A percentile compares a stretch with the other conserved stretches of the same genome.
Conservation (phyloP, 2,329 filamentous ascomycete genomes). For the Amauroascus niger region DNA sequence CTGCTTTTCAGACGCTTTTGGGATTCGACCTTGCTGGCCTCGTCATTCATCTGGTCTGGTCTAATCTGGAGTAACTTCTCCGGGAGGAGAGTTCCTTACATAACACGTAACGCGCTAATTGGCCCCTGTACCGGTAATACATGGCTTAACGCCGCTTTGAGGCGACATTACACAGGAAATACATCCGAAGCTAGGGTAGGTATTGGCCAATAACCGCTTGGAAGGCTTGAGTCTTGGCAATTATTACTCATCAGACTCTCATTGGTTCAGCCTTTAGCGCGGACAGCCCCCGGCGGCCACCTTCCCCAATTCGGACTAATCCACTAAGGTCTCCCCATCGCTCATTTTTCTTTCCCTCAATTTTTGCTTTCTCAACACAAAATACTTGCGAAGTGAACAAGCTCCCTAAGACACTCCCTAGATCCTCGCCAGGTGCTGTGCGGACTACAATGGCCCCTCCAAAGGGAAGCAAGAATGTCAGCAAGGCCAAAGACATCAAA, state of each 20-base stretch:
- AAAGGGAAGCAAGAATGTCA: conserved; percentile 5
- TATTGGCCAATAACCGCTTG: too few species aligned
- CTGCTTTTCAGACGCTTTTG: background rate
- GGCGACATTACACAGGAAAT: too few species aligned
- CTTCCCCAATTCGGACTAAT: conserved; percentile 5
- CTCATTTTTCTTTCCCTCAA: background rate
- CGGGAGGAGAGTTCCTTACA: background rate
- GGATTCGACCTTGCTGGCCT: background rate
- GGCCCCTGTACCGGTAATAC: background rate
- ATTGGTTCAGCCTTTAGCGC: background rate
- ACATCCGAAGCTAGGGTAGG: too few species aligned
- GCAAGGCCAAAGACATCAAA: conserved; percentile 1
- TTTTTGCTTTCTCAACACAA: background rate
- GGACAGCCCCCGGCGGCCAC: background rate
- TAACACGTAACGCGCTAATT: background rate
- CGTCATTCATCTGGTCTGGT: conserved; percentile 6
- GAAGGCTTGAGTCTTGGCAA: background rate
- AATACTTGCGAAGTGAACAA: background rate
- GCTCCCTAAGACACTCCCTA: background rate
- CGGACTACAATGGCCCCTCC: conserved; percentile 1
- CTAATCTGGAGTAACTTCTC: background rate
- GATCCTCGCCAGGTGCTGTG: background rate
- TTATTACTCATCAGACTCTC: background rate
- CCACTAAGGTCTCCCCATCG: background rate
- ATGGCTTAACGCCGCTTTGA: too few species aligned